A percentile compares a stretch with the other conserved stretches of the same genome.
phyloP scores from a whole-genome alignment of 202 grass and related monocot genomes.

The Dendrocalamus latiflorus region DNA sequence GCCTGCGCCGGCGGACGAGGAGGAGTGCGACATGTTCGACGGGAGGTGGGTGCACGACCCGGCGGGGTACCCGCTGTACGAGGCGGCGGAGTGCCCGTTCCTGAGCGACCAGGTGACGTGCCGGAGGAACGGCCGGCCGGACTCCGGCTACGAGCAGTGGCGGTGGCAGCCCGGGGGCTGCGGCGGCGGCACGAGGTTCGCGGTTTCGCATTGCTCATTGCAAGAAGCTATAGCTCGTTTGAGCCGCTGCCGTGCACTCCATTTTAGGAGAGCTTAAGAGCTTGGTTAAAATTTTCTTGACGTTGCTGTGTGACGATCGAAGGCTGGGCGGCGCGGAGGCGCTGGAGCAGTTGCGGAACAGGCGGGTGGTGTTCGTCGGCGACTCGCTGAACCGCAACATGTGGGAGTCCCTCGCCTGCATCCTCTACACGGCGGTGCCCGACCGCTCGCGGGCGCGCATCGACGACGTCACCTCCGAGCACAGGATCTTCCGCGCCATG shows the following conservation, averaged over 20 bases:
- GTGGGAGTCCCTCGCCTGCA: conserved; percentile 72
- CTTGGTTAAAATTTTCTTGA: too few species aligned
- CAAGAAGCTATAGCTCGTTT: too few species aligned
- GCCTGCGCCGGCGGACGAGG: background rate
- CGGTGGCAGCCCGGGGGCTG: conserved; percentile 48
- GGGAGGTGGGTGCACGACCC: conserved; percentile 47
- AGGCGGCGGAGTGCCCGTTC: conserved; percentile 52
- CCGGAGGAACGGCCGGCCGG: conserved; percentile 58
- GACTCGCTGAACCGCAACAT: conserved; percentile 76
- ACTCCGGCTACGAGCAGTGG: conserved; percentile 59
- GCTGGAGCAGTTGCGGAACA: conserved; percentile 49
- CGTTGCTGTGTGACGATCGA: background rate
- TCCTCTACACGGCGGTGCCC: conserved; percentile 54
- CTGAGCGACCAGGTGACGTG: conserved; percentile 63
- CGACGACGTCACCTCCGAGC: background rate
- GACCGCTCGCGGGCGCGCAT: conserved; percentile 39
- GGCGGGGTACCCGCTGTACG: conserved; percentile 44
- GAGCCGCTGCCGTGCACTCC: too few species aligned
- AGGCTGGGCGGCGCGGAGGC: conserved; percentile 26
- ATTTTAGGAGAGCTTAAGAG: too few species aligned
- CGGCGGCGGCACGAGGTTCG: conserved; percentile 1
- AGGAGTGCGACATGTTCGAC: conserved; percentile 43
- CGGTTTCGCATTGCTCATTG: background rate
- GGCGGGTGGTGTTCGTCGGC: conserved; percentile 50
- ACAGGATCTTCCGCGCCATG: conserved; percentile 55